phyloP scores from a whole-genome alignment of 345 rosid species.

The Lepidium africanum region DNA sequence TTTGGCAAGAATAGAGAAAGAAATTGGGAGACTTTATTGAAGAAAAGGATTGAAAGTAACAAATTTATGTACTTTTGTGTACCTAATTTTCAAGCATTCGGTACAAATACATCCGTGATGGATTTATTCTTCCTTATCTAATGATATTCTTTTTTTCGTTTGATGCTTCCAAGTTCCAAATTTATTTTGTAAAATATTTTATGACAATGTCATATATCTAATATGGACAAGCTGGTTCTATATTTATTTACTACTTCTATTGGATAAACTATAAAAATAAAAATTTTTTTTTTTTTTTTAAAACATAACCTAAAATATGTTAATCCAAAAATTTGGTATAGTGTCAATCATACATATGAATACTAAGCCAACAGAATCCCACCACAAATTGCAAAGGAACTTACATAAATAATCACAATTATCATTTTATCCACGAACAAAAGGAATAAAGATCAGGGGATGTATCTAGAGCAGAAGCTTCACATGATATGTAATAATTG shows the following conservation, averaged over 20 bases:
- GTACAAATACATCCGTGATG: constrained; percentile 15
- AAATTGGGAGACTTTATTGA: constrained; percentile 8
- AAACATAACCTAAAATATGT: too few species aligned
- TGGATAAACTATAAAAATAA: neutral
- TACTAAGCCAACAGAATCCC: neutral
- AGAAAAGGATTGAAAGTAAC: constrained; percentile 16
- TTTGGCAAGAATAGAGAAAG: constrained; percentile 6
- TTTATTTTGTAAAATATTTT: neutral
- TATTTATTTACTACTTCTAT: neutral
- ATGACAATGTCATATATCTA: constrained; percentile 9
- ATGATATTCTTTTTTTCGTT: neutral
- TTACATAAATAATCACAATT: neutral
- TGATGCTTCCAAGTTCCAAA: neutral
- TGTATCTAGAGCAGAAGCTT: neutral
- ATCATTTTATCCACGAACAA: constrained; percentile 1
- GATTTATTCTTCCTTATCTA: constrained; percentile 6
- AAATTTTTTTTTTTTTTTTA: too few species aligned
- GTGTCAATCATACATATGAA: neutral
- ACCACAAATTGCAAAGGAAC: neutral
- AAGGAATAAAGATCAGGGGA: constrained; percentile 13
- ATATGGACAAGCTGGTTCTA: neutral
- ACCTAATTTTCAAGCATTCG: constrained; percentile 27
- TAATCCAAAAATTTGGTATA: neutral
- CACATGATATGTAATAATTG: neutral
- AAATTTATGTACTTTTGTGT: constrained; percentile 19